Evolutionary conservation across 2,329 filamentous ascomycete genomes (phyloP).

Genomic region (Gremmenia infestans): DNA sequence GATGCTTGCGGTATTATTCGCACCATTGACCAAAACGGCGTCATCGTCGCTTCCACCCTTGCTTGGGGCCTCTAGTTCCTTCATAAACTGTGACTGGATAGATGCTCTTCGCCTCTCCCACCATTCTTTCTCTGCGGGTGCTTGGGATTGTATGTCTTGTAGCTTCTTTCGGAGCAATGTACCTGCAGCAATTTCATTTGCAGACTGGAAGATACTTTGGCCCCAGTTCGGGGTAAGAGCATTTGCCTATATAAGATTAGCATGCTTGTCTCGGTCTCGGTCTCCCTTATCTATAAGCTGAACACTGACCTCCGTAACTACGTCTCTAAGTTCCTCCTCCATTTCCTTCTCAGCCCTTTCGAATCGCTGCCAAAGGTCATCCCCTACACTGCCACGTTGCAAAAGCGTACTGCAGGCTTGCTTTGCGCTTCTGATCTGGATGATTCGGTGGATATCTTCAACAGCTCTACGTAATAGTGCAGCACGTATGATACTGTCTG

Average conservation of each 20-base stretch:
- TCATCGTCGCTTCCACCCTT: constrained; percentile 60
- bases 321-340: constrained; percentile 90
- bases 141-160: constrained; percentile 67
- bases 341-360: constrained; percentile 92
- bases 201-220: constrained; percentile 91
- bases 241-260: constrained; percentile 64
- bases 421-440: constrained; percentile 84
- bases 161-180: constrained; percentile 68
- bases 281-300: background rate
- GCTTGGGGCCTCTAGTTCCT: constrained; percentile 66
- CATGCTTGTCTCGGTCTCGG: background rate
- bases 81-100: constrained; percentile 75
- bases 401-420: constrained; percentile 77
- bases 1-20: constrained; percentile 30
- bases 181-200: constrained; percentile 93
- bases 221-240: constrained; percentile 86
- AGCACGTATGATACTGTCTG: constrained; percentile 80
- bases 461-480: constrained; percentile 83
- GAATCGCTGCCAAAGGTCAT: constrained; percentile 94
- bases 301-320: constrained; percentile 74
- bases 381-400: constrained; percentile 87
- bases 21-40: constrained; percentile 66
- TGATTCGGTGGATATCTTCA: constrained; percentile 88
- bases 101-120: constrained; percentile 79
- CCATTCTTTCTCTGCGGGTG: constrained; percentile 75